Conservation (phyloP, 164 flowering plant genomes). For the Liriodendron chinense region DNA sequence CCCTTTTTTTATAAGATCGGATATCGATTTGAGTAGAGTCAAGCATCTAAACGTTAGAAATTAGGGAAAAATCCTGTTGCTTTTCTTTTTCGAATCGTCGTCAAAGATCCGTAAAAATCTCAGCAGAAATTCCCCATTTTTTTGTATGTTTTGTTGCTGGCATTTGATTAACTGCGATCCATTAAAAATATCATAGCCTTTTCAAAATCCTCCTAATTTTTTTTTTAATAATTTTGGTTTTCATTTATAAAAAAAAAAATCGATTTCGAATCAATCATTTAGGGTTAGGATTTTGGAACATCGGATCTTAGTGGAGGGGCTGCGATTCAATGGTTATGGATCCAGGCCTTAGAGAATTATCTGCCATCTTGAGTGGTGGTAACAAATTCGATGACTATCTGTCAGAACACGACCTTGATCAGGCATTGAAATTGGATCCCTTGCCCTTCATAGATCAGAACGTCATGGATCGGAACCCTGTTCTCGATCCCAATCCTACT, state of each 20-base stretch:
- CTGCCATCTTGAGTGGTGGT: constrained; percentile 16
- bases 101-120: neutral
- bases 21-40: neutral
- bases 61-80: neutral
- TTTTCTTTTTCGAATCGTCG: neutral
- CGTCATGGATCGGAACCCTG: constrained; percentile 17
- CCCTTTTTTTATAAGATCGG: neutral
- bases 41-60: neutral
- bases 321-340: constrained; percentile 41
- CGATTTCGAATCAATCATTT: neutral
- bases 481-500: neutral
- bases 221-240: no score
- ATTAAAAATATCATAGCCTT: no score
- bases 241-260: no score
- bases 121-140: no score
- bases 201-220: no score
- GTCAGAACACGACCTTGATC: constrained; percentile 13
- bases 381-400: constrained; percentile 19
- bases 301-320: neutral
- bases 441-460: constrained; percentile 16
- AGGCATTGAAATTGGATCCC: constrained; percentile 1
- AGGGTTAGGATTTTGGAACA: neutral
- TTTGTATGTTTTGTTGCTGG: no score
- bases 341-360: constrained; percentile 23
- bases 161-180: no score